Conservation (phyloP, 164 flowering plant genomes). For the Santalum album region DNA sequence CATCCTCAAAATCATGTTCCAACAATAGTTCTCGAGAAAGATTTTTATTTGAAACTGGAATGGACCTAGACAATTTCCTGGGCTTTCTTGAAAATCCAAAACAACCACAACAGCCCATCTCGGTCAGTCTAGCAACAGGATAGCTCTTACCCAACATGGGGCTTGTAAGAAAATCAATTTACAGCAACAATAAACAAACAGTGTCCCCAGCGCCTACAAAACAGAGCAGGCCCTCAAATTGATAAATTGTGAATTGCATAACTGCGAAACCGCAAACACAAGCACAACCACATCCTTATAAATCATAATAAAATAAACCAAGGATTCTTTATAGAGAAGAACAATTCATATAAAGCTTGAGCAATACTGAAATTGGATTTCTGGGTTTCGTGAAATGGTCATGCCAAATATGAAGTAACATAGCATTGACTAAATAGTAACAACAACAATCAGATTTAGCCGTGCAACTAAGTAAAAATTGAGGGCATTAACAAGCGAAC, state of each 20-base stretch:
- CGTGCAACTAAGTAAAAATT: too few relatives aligned
- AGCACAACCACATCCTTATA: neutral
- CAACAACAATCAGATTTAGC: neutral
- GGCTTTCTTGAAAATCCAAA: constrained; percentile 54
- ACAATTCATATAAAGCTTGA: neutral
- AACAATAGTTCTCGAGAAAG: constrained; percentile 44
- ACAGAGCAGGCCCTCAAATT: neutral
- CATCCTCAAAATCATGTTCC: constrained; percentile 33
- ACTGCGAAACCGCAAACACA: neutral
- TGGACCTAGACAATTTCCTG: constrained; percentile 16
- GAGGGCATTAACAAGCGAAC: neutral
- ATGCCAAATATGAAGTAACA: neutral
- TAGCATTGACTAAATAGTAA: neutral
- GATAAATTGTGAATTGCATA: neutral
- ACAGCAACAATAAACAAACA: constrained; percentile 1
- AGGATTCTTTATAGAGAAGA: neutral
- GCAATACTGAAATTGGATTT: neutral
- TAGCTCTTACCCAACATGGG: constrained; percentile 23
- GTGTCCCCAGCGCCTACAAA: constrained; percentile 2
- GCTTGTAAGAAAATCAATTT: neutral
- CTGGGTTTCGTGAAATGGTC: neutral
- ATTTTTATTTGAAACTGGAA: constrained; percentile 8
- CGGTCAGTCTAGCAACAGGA: constrained; percentile 27
- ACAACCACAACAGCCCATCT: constrained; percentile 77
- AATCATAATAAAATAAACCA: neutral